Evolutionary conservation across 1,284 basidiomycete genomes (phyloP), one percentile per base, ranked within the genome.

Genomic region (Trichosporon asahii): DNA sequence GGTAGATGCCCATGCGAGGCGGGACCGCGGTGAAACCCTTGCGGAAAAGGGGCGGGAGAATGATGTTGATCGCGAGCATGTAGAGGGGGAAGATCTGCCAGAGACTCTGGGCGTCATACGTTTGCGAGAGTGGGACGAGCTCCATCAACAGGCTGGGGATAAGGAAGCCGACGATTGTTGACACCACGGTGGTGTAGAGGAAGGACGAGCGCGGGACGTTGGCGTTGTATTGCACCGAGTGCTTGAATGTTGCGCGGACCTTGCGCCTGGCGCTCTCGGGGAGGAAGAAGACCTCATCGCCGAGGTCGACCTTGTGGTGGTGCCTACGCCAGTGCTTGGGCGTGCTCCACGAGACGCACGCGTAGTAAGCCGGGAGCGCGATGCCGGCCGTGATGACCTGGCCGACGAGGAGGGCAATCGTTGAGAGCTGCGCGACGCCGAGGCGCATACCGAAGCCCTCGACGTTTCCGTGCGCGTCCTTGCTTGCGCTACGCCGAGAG

Each of bases 401-500:
- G n/a, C 66, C 67, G 5, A 65, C 25, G 8, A 44, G 27, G 33
- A 70, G 63, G 3, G 49, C 33, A 6, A 46, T 4, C 1, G 67
- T 70, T 3, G 66, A 35, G 18, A 72, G 65, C 68, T 70, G 71
- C 29, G 71, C 71, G n/a, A 64, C 14, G 29, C 68, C 68, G 23
- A 68, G 65, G 18, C 60, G 66, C 71, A 72, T 72, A 29, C 70
- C 70, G n/a, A 72, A 72, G 18, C 70, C 70, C 21, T 63, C 66
- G 31, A 55, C 66, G 55, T 46, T 69, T 31, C 68, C 68, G 5
- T 49, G 29, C 11, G 60, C 68, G 31, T 66, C 31, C 33, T 65
- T 65, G 33, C 49, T 44, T 4, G 66, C 68, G 1, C 65, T 65
- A 9, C 69, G 69, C 1, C 69, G 67, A n/a, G 64, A 64, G 27